These are phyloP conservation scores for Psidium guajava DNA, from an alignment of 345 rosid genomes.

Conservation along the genomic window DNA sequence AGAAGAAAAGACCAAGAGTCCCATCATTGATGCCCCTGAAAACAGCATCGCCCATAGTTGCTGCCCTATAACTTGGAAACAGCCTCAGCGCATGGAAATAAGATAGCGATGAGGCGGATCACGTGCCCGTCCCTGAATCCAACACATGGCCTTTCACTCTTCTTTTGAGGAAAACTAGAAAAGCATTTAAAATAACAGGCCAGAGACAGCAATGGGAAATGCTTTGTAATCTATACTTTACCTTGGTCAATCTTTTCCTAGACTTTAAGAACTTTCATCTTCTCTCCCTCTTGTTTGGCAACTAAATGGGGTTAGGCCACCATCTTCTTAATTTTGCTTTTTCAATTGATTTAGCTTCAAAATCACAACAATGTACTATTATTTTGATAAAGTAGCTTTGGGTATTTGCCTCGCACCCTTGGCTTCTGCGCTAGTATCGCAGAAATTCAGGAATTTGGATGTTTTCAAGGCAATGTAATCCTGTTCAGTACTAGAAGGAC, in stretches of 20 bases:
- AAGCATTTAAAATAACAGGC: background rate
- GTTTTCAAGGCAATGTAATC: background rate
- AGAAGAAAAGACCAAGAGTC: background rate
- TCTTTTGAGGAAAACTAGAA: background rate
- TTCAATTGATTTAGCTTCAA: background rate
- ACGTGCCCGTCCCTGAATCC: constrained; percentile 30
- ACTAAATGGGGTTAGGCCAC: too few species aligned
- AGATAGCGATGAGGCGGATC: constrained; percentile 8
- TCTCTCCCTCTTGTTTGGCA: background rate
- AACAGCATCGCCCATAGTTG: background rate
- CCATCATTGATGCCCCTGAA: constrained; percentile 9
- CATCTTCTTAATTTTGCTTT: too few species aligned
- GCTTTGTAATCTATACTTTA: background rate
- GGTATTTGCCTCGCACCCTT: background rate
- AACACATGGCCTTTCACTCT: constrained; percentile 23
- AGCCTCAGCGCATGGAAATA: constrained; percentile 11
- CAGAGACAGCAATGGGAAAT: background rate
- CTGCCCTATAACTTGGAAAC: background rate
- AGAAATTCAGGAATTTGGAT: background rate
- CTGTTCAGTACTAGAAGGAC: background rate
- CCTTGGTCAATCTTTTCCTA: background rate
- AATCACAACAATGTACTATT: background rate
- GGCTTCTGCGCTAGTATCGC: background rate
- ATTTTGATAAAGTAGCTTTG: background rate
- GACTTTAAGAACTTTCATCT: background rate